phyloP scores from a whole-genome alignment of 352 stramenopile species.

The Hyaloperonospora arabidopsidis region DNA sequence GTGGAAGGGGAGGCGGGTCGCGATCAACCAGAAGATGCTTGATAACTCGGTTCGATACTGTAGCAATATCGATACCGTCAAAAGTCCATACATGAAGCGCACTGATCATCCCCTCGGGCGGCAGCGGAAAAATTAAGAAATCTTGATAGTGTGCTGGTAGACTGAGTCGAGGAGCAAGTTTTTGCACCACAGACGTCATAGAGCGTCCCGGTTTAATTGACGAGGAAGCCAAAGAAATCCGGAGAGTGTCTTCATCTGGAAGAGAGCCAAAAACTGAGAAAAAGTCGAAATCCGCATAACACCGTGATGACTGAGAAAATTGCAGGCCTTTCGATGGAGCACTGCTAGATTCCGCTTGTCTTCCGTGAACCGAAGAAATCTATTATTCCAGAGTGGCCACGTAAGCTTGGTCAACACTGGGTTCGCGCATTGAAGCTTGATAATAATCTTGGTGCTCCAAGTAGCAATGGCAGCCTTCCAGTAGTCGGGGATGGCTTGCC shows the following conservation, averaged over 20 bases:
- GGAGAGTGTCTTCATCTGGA: background rate
- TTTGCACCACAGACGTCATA: background rate
- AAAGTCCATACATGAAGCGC: slow-evolving; percentile 1
- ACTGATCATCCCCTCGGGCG: background rate
- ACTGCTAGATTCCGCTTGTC: background rate
- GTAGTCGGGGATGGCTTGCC: background rate
- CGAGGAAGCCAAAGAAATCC: background rate
- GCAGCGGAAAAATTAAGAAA: background rate
- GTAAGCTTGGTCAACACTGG: slow-evolving; percentile 5
- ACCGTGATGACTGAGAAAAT: background rate
- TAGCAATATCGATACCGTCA: background rate
- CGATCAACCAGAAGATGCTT: background rate
- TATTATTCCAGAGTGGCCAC: slow-evolving; percentile 7
- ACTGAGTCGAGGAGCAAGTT: background rate
- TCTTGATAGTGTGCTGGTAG: background rate
- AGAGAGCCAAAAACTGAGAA: background rate
- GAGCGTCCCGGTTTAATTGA: background rate
- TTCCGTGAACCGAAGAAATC: background rate
- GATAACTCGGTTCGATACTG: background rate
- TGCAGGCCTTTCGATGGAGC: slow-evolving; percentile 1
- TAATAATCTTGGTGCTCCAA: slow-evolving; percentile 7
- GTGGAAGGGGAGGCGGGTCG: background rate
- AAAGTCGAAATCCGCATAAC: background rate
- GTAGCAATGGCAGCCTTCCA: background rate
- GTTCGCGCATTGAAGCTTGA: slow-evolving; percentile 2